Evolutionary conservation across 305 asterid species (phyloP).

Genomic region (Ajuga reptans): DNA sequence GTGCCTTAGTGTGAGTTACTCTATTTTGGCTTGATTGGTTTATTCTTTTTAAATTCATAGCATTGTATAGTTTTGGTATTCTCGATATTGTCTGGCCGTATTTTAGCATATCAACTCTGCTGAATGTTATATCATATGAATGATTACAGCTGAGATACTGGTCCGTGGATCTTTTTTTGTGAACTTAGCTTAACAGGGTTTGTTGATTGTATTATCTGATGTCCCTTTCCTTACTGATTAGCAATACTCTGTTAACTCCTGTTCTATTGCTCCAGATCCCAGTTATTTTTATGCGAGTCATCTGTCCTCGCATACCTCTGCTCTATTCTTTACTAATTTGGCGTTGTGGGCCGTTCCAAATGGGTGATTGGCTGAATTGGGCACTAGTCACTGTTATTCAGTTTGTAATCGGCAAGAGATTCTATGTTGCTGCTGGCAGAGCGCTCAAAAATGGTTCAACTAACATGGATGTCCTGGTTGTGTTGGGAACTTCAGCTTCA

Average conservation of each 20-base stretch:
- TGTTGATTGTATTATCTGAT: slow-evolving; percentile 8
- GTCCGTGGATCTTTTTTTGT: neutral
- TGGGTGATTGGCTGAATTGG: slow-evolving; percentile 99
- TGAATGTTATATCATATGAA: neutral
- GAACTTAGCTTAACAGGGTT: neutral
- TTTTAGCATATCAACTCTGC: slow-evolving; percentile 6
- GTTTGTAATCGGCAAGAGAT: slow-evolving; percentile 89
- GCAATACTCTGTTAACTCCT: slow-evolving; percentile 18
- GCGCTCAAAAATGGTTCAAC: slow-evolving; percentile 96
- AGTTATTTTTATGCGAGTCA: slow-evolving; percentile 71
- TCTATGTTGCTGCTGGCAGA: slow-evolving; percentile 93
- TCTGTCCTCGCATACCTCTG: slow-evolving; percentile 89
- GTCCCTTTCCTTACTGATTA: neutral
- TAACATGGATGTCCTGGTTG: slow-evolving; percentile 98
- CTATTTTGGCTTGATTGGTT: slow-evolving; percentile 13
- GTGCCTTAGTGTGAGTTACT: slow-evolving; percentile 73
- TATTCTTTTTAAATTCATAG: neutral
- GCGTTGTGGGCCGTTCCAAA: slow-evolving; percentile 93
- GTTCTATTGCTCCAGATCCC: slow-evolving; percentile 60
- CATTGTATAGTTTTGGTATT: slow-evolving; percentile 5
- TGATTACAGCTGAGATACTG: slow-evolving; percentile 13
- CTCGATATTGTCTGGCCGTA: slow-evolving; percentile 5
- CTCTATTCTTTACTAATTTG: slow-evolving; percentile 68
- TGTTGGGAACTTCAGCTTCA: slow-evolving; percentile 92
- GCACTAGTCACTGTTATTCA: slow-evolving; percentile 80